A percentile compares a stretch with the other conserved stretches of the same genome.
phyloP scores from a whole-genome alignment of 495 filamentous ascomycete species.

The Chlorociboria aeruginascens region DNA sequence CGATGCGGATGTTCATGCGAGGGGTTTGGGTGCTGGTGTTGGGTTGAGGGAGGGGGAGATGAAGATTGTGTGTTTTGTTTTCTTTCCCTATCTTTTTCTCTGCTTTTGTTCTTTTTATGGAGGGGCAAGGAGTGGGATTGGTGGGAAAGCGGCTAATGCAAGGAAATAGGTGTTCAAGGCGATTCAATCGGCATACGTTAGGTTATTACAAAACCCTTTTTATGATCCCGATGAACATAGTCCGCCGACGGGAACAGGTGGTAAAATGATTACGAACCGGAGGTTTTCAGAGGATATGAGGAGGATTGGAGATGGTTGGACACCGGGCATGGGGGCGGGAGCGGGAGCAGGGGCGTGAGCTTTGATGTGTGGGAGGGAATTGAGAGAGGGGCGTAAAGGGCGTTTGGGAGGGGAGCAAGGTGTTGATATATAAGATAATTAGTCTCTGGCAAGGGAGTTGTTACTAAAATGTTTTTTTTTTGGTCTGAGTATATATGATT shows the following conservation, averaged over 20 bases:
- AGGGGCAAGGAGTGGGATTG: not conserved
- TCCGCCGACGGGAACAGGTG: conserved; percentile 37
- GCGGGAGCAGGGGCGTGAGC: not conserved
- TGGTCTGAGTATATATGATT: too few species aligned
- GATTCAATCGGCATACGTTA: conserved; percentile 82
- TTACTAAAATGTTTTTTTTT: too few species aligned
- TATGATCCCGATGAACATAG: conserved; percentile 80
- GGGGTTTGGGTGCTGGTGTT: conserved; percentile 11
- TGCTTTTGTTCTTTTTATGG: not conserved
- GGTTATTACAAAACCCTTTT: conserved; percentile 87
- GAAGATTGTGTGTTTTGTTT: conserved; percentile 45
- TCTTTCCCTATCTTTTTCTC: not conserved
- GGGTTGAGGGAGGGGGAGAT: conserved; percentile 72
- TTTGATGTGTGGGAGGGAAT: not conserved
- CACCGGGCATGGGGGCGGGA: conserved; percentile 8
- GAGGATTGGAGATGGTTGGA: conserved; percentile 56
- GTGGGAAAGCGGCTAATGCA: not conserved
- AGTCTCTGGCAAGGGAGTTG: too few species aligned
- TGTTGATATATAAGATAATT: not conserved
- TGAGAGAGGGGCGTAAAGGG: not conserved
- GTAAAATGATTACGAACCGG: conserved; percentile 63
- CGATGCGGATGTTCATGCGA: conserved; percentile 19
- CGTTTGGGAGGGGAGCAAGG: not conserved
- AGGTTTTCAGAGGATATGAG: conserved; percentile 74
- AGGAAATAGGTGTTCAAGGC: conserved; percentile 65